Conservation (phyloP, 2,329 filamentous ascomycete genomes). For the Xylaria hypoxylon region DNA sequence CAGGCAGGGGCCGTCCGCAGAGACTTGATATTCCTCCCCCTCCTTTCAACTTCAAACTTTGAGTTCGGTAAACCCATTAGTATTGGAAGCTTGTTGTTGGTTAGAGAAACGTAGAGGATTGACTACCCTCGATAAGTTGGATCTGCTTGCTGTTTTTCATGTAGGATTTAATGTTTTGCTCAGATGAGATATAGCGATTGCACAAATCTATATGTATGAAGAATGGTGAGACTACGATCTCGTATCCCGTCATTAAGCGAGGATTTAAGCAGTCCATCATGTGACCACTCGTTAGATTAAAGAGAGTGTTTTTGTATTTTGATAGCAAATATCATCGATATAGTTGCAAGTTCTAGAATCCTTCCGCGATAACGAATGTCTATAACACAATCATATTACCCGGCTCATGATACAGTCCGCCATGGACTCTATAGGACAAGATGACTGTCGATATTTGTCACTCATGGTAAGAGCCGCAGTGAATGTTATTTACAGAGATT, state of each 20-base stretch:
- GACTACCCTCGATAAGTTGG: background rate
- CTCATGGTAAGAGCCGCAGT: background rate
- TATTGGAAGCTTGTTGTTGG: background rate
- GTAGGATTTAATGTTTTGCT: background rate
- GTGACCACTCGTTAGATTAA: no score
- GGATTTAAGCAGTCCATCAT: no score
- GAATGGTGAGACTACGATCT: background rate
- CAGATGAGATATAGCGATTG: background rate
- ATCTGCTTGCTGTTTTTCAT: background rate
- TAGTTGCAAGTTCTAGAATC: no score
- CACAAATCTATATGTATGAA: background rate
- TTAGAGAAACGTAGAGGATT: background rate
- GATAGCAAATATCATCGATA: no score
- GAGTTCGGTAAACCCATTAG: background rate
- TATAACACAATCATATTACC: no score
- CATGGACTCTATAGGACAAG: no score
- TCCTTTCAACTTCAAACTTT: conserved; percentile 8
- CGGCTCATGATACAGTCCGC: no score
- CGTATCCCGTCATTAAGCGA: background rate
- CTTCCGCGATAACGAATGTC: no score
- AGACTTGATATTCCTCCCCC: background rate
- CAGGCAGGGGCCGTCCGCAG: background rate
- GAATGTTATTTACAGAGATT: background rate
- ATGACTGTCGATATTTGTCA: background rate
- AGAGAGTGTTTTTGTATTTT: no score